phyloP scores from a whole-genome alignment of 2,329 filamentous ascomycete species.

The Pseudogymnoascus sp. region DNA sequence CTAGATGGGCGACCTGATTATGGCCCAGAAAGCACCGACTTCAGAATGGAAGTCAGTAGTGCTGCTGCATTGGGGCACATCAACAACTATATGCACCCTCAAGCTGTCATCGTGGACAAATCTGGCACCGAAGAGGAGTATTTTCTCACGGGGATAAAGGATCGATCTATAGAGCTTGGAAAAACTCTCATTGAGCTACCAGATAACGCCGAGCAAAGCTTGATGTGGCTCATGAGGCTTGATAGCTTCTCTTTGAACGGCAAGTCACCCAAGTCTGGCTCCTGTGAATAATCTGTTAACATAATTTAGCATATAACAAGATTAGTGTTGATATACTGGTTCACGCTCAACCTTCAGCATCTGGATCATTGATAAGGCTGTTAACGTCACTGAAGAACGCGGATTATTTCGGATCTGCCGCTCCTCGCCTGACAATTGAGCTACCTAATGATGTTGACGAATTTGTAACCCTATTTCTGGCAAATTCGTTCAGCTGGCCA shows the following conservation, averaged over 20 bases:
- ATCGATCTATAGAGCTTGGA: constrained; percentile 42
- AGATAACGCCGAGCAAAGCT: constrained; percentile 48
- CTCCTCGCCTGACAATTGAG: constrained; percentile 76
- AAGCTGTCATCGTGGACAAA: constrained; percentile 66
- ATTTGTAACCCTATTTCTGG: constrained; percentile 53
- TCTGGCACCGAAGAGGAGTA: constrained; percentile 58
- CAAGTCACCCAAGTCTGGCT: constrained; percentile 30
- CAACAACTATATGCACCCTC: constrained; percentile 65
- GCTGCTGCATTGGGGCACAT: constrained; percentile 65
- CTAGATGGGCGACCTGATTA: constrained; percentile 71
- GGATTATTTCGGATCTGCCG: constrained; percentile 62
- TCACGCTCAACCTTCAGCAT: constrained; percentile 61
- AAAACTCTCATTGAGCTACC: constrained; percentile 72
- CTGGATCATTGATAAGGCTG: constrained; percentile 67
- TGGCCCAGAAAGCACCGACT: constrained; percentile 58
- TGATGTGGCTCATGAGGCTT: constrained; percentile 71
- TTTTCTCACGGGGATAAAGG: constrained; percentile 53
- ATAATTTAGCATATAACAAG: constrained; percentile 61
- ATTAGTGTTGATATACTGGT: constrained; percentile 75
- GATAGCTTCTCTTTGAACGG: constrained; percentile 63
- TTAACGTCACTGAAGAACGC: constrained; percentile 67
- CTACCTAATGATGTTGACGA: constrained; percentile 64
- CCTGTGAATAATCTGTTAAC: constrained; percentile 19
- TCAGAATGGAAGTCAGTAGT: constrained; percentile 58
- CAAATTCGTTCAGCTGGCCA: constrained; percentile 58